Evolutionary conservation across 192 early-diverging fungal species (phyloP).

Genomic region (Anaeromyces robustus): DNA sequence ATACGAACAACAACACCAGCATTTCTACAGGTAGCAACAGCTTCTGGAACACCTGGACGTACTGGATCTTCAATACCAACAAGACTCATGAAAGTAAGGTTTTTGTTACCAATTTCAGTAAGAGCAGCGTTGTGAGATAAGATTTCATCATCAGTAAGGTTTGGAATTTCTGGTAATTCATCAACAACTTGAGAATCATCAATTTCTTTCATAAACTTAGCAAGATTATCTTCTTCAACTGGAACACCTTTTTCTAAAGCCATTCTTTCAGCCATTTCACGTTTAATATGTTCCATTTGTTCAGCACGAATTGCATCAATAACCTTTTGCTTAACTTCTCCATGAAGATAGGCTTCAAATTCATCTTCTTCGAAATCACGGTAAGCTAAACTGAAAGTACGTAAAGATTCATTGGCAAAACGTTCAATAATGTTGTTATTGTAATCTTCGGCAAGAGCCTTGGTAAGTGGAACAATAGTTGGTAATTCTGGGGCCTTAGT

Average conservation of each 20-base stretch:
- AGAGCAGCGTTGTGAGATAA: constrained; percentile 12
- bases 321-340: neutral
- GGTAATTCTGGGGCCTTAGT: constrained; percentile 6
- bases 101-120: constrained; percentile 35
- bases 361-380: constrained; percentile 41
- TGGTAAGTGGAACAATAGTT: neutral
- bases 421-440: constrained; percentile 32
- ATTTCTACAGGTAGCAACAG: constrained; percentile 69
- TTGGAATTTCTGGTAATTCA: constrained; percentile 15
- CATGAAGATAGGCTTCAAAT: neutral
- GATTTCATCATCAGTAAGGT: constrained; percentile 3
- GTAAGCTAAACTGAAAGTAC: constrained; percentile 81
- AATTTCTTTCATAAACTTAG: neutral
- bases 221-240: neutral
- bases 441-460: neutral
- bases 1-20: constrained; percentile 95
- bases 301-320: neutral
- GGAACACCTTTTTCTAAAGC: neutral
- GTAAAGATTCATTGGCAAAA: constrained; percentile 67
- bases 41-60: constrained; percentile 82
- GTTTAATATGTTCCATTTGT: neutral
- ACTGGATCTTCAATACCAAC: constrained; percentile 97
- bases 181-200: constrained; percentile 26
- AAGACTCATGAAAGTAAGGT: constrained; percentile 65
- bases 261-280: neutral